A percentile compares a stretch with the other conserved stretches of the same genome.
Evolutionary conservation across 2,329 filamentous ascomycete genomes (phyloP).

Genomic region (Aureobasidium sp.): DNA sequence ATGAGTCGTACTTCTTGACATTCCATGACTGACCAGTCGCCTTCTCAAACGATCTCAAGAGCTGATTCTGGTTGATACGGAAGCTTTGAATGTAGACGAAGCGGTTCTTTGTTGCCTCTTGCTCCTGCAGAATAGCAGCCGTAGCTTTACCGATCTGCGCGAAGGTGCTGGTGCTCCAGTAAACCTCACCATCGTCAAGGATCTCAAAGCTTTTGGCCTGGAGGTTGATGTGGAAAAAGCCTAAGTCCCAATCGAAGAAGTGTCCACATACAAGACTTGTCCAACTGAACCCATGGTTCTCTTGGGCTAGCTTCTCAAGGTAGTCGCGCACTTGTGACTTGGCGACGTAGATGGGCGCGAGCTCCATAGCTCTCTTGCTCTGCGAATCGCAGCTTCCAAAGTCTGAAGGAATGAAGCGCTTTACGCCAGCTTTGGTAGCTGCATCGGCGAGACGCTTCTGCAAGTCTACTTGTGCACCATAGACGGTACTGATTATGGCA

Average conservation of each 20-base stretch:
- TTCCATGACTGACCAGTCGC: slow-evolving; percentile 45
- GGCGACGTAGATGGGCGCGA: slow-evolving; percentile 44
- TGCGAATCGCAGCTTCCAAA: slow-evolving; percentile 40
- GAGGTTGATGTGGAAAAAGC: slow-evolving; percentile 47
- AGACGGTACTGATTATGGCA: slow-evolving; percentile 45
- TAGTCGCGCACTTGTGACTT: slow-evolving; percentile 47
- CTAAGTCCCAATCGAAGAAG: slow-evolving; percentile 56
- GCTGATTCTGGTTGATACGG: slow-evolving; percentile 49
- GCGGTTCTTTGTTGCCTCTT: slow-evolving; percentile 46
- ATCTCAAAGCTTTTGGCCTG: slow-evolving; percentile 44
- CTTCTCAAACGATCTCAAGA: slow-evolving; percentile 47
- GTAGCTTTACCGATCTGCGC: slow-evolving; percentile 45
- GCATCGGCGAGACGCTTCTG: slow-evolving; percentile 51
- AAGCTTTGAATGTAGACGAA: slow-evolving; percentile 52
- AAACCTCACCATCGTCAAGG: slow-evolving; percentile 48
- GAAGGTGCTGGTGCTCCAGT: slow-evolving; percentile 45
- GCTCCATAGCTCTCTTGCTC: slow-evolving; percentile 27
- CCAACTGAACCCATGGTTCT: slow-evolving; percentile 45
- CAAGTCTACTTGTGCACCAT: slow-evolving; percentile 31
- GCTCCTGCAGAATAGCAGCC: slow-evolving; percentile 41
- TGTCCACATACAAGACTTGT: slow-evolving; percentile 50
- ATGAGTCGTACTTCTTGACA: slow-evolving; percentile 33
- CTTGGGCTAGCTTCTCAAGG: slow-evolving; percentile 32
- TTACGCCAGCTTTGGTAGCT: slow-evolving; percentile 50
- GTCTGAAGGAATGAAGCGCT: slow-evolving; percentile 55